Evolutionary conservation across 1,139 yeast species (phyloP), one percentile per base, ranked within the genome.

Genomic region (Meyerozyma smithsonii): DNA sequence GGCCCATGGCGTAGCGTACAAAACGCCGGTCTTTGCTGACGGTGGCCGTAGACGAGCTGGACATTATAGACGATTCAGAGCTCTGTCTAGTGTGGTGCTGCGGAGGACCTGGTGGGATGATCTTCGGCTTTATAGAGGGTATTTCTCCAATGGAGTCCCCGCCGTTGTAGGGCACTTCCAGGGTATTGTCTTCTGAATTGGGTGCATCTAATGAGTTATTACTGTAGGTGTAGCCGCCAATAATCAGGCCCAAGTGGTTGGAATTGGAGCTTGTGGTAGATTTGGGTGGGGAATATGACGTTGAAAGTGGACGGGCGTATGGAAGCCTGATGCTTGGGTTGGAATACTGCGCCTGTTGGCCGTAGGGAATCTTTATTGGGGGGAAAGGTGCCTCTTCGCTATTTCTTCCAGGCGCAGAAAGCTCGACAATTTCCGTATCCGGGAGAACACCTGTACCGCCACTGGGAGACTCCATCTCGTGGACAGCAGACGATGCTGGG

Each of bases 1-100:
- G 30, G 37, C 61, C 63, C 74, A 71, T 70, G 20, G 73, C 76
- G 46, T 71, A 71, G 20, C 73, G 51, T 11, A 67, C 69, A 49
- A 70, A 71, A 34, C 77, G 48, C 50, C 64, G 64, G 43, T 65
- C 72, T 41, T 64, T 66, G 35, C 60, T 56, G 28, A 59, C 56
- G 21, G 59, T 58, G 21, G 60, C 48, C 1, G 61, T 54, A 2
- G 72, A 64, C 2, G 57, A 51, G 33, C 58, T 59, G 1, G 70
- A 64, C 1, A 59, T 49, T 0, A 66, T 61, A 2, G 70, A 63
- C 3, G 71, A 58, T 40, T 60, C 73, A 0, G 73, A 66, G 10
- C 62, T 63, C 28, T 69, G 66, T 36, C 76, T 49, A 20, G 47
- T 51, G 45, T 71, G 77, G 3, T 18, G 26, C 5, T 15, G 24